Base-by-base conservation (phyloP, 768 basidiomycete genomes). In the Leccinellum albellum region DNA sequence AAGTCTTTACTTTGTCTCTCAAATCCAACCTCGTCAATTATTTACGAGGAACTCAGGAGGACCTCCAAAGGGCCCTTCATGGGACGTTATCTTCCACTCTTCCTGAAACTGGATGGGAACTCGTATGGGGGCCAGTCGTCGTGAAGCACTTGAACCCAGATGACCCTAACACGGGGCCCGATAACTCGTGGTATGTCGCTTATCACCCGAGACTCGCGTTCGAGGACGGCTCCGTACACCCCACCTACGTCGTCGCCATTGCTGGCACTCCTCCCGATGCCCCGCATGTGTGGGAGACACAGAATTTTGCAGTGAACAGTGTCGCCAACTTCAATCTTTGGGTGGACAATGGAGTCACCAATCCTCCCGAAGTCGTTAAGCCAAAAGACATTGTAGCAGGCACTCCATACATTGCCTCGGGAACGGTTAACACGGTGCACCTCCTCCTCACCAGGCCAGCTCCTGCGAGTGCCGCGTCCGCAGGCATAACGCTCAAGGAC, bases 171-270 rank as follows among this genome's bases (percentile, higher is more conserved):
- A 56, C 52, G 9, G 55, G 55, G 4, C 61, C 59, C 23, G 55
- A 51, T 13, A 60, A 62, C 33, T 52, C 61, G 23, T 62, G 61
- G 56, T 63, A 49, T 51, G 31, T 62, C 17, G 61, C 60, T 15
- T 24, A 50, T 28, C 47, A 57, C 24, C 55, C 59, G 4, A 26
- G 14, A 1, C 37, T 57, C 35, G 1, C 3, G 28, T 32, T 55
- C 24, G 53, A 61, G 31, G 46, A 57, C 26, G 47, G 50, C 3
- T 26, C 17, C 12, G 23, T 29, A 15, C 50, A 40, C n/a, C 46
- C 46, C 3, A 61, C 60, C 24, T 62, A 61, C 29, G 60, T 61
- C 21, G 40, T 62, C 23, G 57, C 60, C 14, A 31, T 62, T 20
- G 60, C 61, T 3, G 56, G 59, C 37, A 62, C 37, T 40, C 37